phyloP scores from a whole-genome alignment of 139 green algal genomes.

The Tetraselmis chui region DNA sequence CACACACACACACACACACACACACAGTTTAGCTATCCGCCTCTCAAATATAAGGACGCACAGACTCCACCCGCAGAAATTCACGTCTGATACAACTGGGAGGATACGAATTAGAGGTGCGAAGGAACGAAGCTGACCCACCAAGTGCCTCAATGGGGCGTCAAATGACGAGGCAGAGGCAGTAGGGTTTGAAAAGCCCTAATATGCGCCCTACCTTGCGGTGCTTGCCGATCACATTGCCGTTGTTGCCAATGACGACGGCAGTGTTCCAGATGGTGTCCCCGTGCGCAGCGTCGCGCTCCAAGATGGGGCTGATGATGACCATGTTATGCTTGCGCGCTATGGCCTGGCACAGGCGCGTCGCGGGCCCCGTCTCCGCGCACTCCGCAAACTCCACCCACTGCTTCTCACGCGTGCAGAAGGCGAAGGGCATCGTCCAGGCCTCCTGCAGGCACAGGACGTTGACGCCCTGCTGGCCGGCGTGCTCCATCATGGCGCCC shows the following conservation, averaged over 20 bases:
- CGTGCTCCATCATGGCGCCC: constrained; percentile 56
- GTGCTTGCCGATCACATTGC: constrained; percentile 85
- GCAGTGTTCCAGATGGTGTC: constrained; percentile 96
- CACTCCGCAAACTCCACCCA: constrained; percentile 93
- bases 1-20: no score
- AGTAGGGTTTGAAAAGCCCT: no score
- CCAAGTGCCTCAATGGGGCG: no score
- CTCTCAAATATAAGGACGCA: no score
- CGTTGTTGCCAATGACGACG: constrained; percentile 88
- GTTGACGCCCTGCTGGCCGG: constrained; percentile 72
- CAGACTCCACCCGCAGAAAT: no score
- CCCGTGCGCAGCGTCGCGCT: constrained; percentile 73
- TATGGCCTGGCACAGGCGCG: constrained; percentile 34
- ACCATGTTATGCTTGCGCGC: constrained; percentile 71
- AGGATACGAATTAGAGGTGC: no score
- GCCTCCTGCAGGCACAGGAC: constrained; percentile 91
- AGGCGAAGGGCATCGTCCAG: constrained; percentile 93
- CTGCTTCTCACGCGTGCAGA: constrained; percentile 89
- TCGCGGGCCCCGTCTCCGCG: constrained; percentile 49
- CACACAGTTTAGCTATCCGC: no score
- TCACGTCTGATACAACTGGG: no score
- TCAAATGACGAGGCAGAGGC: not conserved
- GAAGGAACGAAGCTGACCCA: no score
- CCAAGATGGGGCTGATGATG: constrained; percentile 86
- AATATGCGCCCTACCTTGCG: constrained; percentile 69